Conservation (phyloP, 2,329 filamentous ascomycete species). For the Aspergillus terreus region DNA sequence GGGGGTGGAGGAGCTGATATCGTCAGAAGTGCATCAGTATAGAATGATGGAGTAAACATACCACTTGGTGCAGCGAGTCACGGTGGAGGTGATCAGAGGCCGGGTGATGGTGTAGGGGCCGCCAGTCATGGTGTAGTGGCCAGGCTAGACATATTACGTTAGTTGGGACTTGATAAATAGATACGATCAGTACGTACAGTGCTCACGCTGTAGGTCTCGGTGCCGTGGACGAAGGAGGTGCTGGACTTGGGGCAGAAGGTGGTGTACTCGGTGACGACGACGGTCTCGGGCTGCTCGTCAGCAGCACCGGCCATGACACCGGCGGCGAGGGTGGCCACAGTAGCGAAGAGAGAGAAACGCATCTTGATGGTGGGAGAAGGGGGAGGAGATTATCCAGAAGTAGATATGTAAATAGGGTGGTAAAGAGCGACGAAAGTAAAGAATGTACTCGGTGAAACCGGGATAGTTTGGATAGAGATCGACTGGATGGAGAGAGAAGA, state of each 20-base stretch:
- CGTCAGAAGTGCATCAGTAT: too few species aligned
- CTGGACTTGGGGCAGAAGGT: constrained; percentile 66
- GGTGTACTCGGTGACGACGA: constrained; percentile 63
- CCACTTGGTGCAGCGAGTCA: constrained; percentile 45
- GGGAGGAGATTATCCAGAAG: constrained; percentile 7
- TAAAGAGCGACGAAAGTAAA: constrained; percentile 25
- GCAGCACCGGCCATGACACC: constrained; percentile 30
- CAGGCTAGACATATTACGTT: constrained; percentile 45
- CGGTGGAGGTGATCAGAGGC: constrained; percentile 52
- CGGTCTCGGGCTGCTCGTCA: constrained; percentile 48
- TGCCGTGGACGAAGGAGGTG: constrained; percentile 61
- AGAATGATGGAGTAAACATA: constrained; percentile 19
- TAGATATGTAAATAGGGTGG: constrained; percentile 12
- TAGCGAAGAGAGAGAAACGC: constrained; percentile 47
- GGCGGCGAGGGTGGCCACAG: constrained; percentile 36
- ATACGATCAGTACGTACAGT: constrained; percentile 42
- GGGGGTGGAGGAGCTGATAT: constrained; percentile 13
- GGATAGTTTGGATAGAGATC: constrained; percentile 48
- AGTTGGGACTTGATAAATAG: not conserved
- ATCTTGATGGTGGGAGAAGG: constrained; percentile 37
- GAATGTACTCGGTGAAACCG: constrained; percentile 37
- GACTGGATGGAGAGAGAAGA: constrained; percentile 16
- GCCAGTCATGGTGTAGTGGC: constrained; percentile 67
- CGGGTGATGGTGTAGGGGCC: constrained; percentile 65
- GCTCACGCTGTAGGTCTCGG: constrained; percentile 66